Percentiles rank a stretch among this genome's conserved stretches.
Conservation (phyloP, 2,329 filamentous ascomycete species). For the Hypoxylon sp. region DNA sequence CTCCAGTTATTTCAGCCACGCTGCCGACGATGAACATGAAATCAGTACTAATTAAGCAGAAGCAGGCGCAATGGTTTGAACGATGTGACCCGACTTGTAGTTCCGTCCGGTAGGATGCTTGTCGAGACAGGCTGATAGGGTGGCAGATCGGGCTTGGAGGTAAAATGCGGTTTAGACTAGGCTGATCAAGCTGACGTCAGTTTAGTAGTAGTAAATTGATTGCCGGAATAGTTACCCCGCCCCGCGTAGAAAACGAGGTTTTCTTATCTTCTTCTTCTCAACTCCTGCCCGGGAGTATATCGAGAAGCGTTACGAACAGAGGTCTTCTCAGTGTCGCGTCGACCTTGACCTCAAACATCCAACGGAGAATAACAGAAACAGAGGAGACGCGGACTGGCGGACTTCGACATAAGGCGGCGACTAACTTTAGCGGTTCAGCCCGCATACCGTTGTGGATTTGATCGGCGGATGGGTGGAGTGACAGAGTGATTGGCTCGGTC, state of each 20-base stretch:
- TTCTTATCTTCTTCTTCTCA: neutral
- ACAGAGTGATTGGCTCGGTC: constrained; percentile 9
- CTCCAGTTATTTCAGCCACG: neutral
- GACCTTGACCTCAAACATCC: neutral
- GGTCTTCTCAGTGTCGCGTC: neutral
- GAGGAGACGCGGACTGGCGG: neutral
- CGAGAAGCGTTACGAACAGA: neutral
- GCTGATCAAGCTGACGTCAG: constrained; percentile 28
- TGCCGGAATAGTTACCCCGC: constrained; percentile 5
- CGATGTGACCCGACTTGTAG: neutral
- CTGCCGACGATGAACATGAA: neutral
- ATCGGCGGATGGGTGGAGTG: constrained; percentile 1
- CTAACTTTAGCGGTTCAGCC: neutral
- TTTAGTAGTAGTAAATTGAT: neutral
- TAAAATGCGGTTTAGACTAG: constrained; percentile 23
- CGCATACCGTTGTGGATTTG: neutral
- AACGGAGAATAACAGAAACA: neutral
- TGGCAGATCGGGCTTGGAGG: constrained; percentile 19
- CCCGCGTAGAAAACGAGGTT: neutral
- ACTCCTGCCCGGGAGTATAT: neutral
- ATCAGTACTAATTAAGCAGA: neutral
- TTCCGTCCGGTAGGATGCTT: constrained; percentile 9
- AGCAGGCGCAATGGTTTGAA: neutral
- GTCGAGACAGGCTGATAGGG: constrained; percentile 18
- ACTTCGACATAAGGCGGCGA: neutral